phyloP scores from a whole-genome alignment of 225 moss, liverwort and hornwort species.

The Thuidium tamariscinum region DNA sequence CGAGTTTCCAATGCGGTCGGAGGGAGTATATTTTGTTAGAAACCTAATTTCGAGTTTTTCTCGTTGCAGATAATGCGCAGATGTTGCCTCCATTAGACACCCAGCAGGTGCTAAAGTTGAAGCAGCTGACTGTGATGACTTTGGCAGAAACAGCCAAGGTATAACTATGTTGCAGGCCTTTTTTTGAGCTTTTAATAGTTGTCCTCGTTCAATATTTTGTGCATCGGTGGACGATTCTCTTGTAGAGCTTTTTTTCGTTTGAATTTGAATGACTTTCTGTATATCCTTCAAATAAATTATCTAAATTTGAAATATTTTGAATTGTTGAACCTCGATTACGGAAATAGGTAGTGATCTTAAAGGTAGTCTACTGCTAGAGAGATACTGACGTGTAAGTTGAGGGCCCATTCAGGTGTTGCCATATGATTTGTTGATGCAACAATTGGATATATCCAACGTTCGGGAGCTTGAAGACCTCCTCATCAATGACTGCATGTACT shows the following conservation, averaged over 20 bases:
- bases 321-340: no score
- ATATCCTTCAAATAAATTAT: no score
- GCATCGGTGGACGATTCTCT: background rate
- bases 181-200: background rate
- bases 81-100: constrained; percentile 64
- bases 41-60: background rate
- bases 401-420: constrained; percentile 49
- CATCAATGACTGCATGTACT: constrained; percentile 97
- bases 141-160: constrained; percentile 86
- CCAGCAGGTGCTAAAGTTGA: constrained; percentile 79
- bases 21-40: background rate
- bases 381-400: background rate
- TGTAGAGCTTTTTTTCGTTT: background rate
- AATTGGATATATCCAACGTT: constrained; percentile 88
- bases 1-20: background rate
- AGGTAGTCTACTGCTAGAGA: background rate
- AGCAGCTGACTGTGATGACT: constrained; percentile 91
- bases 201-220: background rate
- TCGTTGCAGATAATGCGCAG: constrained; percentile 51
- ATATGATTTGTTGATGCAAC: constrained; percentile 85
- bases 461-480: constrained; percentile 86
- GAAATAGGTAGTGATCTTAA: background rate
- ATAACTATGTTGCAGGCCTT: background rate
- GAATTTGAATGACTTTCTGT: no score
- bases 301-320: no score